Percentiles rank a stretch among this genome's conserved stretches.
Evolutionary conservation across 148 eudicot genomes (phyloP).

Genomic region (Rhododendron griersonianum): DNA sequence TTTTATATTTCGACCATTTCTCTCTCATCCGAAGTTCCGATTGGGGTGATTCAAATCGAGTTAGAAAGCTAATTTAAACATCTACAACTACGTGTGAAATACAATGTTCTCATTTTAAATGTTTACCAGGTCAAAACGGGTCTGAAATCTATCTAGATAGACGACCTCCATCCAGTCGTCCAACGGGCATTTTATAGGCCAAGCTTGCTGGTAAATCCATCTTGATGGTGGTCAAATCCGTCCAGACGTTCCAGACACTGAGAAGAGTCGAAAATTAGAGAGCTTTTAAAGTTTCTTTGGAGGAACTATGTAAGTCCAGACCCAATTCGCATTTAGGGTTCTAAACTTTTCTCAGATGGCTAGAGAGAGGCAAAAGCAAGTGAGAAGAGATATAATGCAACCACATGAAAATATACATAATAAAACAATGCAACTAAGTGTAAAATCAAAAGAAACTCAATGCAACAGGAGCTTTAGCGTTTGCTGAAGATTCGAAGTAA

Average conservation of each 20-base stretch:
- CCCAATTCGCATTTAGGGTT: neutral
- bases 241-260: neutral
- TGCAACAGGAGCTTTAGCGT: neutral
- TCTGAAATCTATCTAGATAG: no score
- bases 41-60: no score
- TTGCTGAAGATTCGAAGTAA: neutral
- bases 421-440: neutral
- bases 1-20: no score
- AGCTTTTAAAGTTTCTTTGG: no score
- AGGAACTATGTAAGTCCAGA: neutral
- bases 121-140: no score
- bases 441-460: no score
- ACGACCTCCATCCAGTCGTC: neutral
- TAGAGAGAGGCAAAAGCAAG: neutral
- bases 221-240: neutral
- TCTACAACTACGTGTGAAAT: no score
- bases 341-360: neutral
- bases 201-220: neutral
- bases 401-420: neutral
- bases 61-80: no score
- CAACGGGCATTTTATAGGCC: neutral
- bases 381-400: neutral
- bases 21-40: no score
- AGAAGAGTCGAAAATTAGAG: neutral
- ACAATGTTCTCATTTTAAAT: no score